Base-by-base conservation (phyloP, 257 asterid species). In the Cordia subcordata region DNA sequence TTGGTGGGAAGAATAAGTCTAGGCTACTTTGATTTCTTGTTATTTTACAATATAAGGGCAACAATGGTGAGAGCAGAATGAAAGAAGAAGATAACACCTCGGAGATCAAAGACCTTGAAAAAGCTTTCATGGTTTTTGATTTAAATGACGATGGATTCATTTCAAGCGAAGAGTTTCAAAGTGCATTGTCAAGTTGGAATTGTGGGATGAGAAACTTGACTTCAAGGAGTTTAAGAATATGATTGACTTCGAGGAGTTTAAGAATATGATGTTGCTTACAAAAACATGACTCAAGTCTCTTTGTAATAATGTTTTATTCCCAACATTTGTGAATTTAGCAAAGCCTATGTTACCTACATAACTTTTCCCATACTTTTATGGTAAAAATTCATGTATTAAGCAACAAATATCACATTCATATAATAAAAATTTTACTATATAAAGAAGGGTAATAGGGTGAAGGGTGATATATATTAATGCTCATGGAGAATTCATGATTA, bases 231-330 rank as follows among this genome's bases (percentile, higher is more conserved):
- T 87, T 21, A 67, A 60, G 59, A 70, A 66, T 3, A 84, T 87
- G 90, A 87, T 87, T 32, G 95, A 87, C 72, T 82, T 87, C 13
- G 65, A 69, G 0, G 95, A 87, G 85, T 87, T 84, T 21, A 84
- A 82, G 83, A 75, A 78, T 27, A 84, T 87, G 95, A 84, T 87
- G 95, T 68, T 23, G 15, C 42, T 39, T 42, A 10, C 47, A 11
- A 42, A 42, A 10, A 1, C 47, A 1, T 42, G 10, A 42, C 4
- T 27, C 35, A 27, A n/a, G n/a, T 27, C 3, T 27, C 3, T 27
- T 27, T 27, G 35, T 27, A 27, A n/a, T n/a, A n/a, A 27, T 27
- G 35, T 27, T 27, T 27, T 27, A n/a, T n/a, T n/a, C n/a, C n/a
- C n/a, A n/a, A n/a, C n/a, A n/a, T n/a, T n/a, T n/a, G n/a, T n/a